Evolutionary conservation across 148 eudicot species (phyloP).

Genomic region (Selenicereus undatus): DNA sequence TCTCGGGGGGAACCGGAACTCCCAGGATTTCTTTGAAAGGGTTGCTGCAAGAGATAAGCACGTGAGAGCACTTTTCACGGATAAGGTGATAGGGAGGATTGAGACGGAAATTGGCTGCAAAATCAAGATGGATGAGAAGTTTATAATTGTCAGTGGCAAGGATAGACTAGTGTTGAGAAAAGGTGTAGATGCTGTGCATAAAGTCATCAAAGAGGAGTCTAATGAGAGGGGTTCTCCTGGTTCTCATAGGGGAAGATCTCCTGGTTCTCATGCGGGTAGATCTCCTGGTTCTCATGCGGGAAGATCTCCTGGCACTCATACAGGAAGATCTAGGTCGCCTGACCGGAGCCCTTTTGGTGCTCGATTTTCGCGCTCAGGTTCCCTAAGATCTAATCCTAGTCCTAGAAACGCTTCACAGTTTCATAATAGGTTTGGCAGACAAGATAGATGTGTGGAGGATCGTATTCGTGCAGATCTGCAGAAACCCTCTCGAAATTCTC

Average conservation of each 20-base stretch:
- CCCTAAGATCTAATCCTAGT: constrained; percentile 76
- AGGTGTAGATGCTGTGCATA: constrained; percentile 96
- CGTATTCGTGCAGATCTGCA: constrained; percentile 76
- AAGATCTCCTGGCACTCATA: constrained; percentile 47
- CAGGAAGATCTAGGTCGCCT: constrained; percentile 54
- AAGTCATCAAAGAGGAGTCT: constrained; percentile 67
- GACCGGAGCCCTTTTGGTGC: constrained; percentile 54
- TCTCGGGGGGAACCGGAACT: constrained; percentile 93
- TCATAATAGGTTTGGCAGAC: constrained; percentile 61
- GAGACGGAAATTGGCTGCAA: constrained; percentile 92
- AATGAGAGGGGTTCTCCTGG: constrained; percentile 52
- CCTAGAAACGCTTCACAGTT: constrained; percentile 58
- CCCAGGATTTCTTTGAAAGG: constrained; percentile 94
- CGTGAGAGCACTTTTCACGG: constrained; percentile 84
- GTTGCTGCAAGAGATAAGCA: constrained; percentile 88
- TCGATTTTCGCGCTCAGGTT: constrained; percentile 63
- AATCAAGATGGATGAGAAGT: constrained; percentile 89
- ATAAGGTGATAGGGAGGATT: constrained; percentile 61
- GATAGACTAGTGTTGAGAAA: constrained; percentile 77
- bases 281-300: constrained; percentile 49
- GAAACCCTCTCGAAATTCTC: constrained; percentile 69
- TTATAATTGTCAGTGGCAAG: constrained; percentile 94
- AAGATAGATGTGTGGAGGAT: constrained; percentile 73
- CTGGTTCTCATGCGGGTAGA: constrained; percentile 50
- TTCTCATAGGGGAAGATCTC: constrained; percentile 50